Conservation (phyloP, 176 grass and related monocot species). For the Ensete ventricosum region DNA sequence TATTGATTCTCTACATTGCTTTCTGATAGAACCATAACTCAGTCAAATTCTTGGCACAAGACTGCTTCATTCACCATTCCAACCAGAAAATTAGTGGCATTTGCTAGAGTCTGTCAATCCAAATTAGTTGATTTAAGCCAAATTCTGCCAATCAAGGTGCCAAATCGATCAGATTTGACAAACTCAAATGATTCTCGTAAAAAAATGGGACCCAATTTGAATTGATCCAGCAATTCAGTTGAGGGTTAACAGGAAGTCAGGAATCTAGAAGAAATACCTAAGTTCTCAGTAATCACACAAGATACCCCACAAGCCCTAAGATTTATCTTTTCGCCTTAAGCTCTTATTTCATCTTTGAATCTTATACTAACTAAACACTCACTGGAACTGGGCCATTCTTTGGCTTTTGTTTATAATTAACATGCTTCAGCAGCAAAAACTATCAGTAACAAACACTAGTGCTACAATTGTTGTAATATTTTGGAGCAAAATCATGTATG, state of each 20-base stretch:
- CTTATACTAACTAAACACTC: neutral
- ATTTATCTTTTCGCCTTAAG: too few species aligned
- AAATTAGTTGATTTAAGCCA: neutral
- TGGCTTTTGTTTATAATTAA: too few species aligned
- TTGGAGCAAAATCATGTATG: neutral
- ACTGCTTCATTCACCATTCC: too few species aligned
- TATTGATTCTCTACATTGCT: neutral
- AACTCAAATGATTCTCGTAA: neutral
- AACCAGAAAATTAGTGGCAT: too few species aligned
- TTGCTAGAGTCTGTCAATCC: neutral
- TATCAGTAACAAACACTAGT: neutral
- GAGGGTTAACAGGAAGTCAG: neutral
- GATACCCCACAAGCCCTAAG: neutral
- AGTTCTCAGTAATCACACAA: neutral
- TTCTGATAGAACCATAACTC: neutral
- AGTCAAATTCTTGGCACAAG: too few species aligned
- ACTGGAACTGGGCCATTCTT: too few species aligned
- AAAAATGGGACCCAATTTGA: too few species aligned
- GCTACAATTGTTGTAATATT: neutral
- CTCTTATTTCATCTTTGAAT: neutral
- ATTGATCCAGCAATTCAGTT: neutral
- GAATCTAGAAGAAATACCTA: neutral
- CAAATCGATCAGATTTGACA: neutral
- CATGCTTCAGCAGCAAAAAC: too few species aligned
- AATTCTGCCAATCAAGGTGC: neutral